phyloP scores from a whole-genome alignment of 164 flowering plant genomes.

The Vitis amurensis region DNA sequence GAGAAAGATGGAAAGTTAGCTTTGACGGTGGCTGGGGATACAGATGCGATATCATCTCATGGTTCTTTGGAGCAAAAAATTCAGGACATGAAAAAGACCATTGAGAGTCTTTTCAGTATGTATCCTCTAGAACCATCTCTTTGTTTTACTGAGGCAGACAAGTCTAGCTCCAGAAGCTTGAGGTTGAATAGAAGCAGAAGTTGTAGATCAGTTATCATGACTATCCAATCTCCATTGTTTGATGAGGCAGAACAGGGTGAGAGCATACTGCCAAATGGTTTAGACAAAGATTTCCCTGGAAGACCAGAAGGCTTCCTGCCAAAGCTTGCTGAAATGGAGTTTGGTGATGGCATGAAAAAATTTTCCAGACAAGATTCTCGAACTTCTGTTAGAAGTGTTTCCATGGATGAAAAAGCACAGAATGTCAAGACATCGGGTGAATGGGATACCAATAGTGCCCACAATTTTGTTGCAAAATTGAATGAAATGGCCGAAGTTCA shows the following conservation, averaged over 20 bases:
- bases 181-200: slow-evolving; percentile 57
- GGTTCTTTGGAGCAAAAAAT: slow-evolving; percentile 37
- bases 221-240: slow-evolving; percentile 17
- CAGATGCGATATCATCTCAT: slow-evolving; percentile 4
- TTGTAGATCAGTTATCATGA: slow-evolving; percentile 42
- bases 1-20: slow-evolving; percentile 28
- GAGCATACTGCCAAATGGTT: slow-evolving; percentile 26
- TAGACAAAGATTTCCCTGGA: slow-evolving; percentile 33
- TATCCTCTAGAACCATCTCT: slow-evolving; percentile 40
- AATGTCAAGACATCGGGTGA: not conserved
- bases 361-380: slow-evolving; percentile 36
- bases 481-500: slow-evolving; percentile 16
- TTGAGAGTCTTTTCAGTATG: slow-evolving; percentile 29
- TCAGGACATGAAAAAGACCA: slow-evolving; percentile 38
- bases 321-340: slow-evolving; percentile 26
- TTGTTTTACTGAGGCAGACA: slow-evolving; percentile 15
- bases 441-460: slow-evolving; percentile 7
- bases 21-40: slow-evolving; percentile 9
- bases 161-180: slow-evolving; percentile 22
- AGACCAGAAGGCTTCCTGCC: slow-evolving; percentile 22
- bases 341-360: slow-evolving; percentile 19
- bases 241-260: slow-evolving; percentile 25
- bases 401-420: slow-evolving; percentile 7
- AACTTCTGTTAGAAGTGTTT: slow-evolving; percentile 19
- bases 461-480: slow-evolving; percentile 5